Evolutionary conservation across 106 monocot genomes (phyloP).

Genomic region (Vanilla planifolia): DNA sequence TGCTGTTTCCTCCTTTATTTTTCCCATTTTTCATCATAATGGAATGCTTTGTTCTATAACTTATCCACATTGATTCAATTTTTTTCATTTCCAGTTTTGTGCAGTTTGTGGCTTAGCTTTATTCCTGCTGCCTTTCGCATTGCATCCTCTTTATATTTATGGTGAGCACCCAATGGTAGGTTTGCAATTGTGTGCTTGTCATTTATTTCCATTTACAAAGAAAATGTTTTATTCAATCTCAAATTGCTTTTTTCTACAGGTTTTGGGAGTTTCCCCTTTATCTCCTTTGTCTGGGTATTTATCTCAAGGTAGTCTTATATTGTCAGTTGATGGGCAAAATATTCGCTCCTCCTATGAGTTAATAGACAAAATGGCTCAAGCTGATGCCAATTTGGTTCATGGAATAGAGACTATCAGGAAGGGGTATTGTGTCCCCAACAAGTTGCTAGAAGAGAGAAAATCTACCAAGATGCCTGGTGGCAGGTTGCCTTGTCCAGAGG

Average conservation of each 20-base stretch:
- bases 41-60: too few species aligned
- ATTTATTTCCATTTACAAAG: constrained; percentile 5
- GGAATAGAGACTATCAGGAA: constrained; percentile 14
- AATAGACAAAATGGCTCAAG: constrained; percentile 35
- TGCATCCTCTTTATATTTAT: constrained; percentile 62
- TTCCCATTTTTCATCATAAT: too few species aligned
- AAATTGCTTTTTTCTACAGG: constrained; percentile 37
- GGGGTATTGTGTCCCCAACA: constrained; percentile 74
- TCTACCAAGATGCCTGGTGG: constrained; percentile 14
- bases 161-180: constrained; percentile 57
- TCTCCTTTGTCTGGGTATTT: constrained; percentile 61
- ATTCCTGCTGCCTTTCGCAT: constrained; percentile 47
- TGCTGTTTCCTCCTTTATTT: too few species aligned
- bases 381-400: constrained; percentile 20
- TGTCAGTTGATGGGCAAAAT: constrained; percentile 54
- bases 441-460: constrained; percentile 33
- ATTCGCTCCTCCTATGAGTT: constrained; percentile 52
- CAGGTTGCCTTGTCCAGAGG: constrained; percentile 52
- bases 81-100: constrained; percentile 47
- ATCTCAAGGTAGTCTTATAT: constrained; percentile 51
- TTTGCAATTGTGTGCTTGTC: constrained; percentile 1
- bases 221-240: neutral
- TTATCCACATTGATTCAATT: too few species aligned
- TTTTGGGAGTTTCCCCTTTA: constrained; percentile 38
- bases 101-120: constrained; percentile 49